Evolutionary conservation across 2,329 filamentous ascomycete species (phyloP).

Genomic region (Pestalotiopsis sp.): DNA sequence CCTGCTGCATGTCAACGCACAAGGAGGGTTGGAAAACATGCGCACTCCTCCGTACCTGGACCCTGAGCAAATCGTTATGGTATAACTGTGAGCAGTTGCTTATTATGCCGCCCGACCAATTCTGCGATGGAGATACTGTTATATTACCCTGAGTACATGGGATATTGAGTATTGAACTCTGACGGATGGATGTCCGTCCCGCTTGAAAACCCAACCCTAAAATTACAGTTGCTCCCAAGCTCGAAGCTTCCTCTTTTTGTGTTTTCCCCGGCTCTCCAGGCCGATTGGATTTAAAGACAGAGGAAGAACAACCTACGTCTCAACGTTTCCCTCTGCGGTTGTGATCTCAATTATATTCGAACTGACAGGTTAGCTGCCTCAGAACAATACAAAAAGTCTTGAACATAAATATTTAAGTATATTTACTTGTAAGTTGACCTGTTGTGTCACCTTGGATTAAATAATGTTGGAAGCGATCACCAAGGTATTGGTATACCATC

Average conservation of each 20-base stretch:
- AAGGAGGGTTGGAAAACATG: no score
- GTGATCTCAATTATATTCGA: background rate
- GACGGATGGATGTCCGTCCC: background rate
- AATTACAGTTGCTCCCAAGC: background rate
- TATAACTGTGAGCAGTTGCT: no score
- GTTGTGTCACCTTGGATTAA: no score
- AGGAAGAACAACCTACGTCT: no score
- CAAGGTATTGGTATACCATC: no score
- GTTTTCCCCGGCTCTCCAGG: background rate
- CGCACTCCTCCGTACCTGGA: no score
- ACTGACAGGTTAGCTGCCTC: background rate
- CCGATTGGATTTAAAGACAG: background rate
- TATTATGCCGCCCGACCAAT: no score
- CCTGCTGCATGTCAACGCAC: no score
- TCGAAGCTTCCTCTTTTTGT: no score
- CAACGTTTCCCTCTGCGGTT: background rate
- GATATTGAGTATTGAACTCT: background rate
- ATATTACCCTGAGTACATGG: background rate
- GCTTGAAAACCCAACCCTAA: background rate
- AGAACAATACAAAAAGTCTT: background rate
- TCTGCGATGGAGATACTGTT: background rate
- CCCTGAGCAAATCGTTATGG: no score
- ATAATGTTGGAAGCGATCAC: no score
- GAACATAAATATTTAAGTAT: background rate
- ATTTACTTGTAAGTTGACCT: no score